phyloP scores from a whole-genome alignment of 345 rosid genomes.

The Salix purpurea region DNA sequence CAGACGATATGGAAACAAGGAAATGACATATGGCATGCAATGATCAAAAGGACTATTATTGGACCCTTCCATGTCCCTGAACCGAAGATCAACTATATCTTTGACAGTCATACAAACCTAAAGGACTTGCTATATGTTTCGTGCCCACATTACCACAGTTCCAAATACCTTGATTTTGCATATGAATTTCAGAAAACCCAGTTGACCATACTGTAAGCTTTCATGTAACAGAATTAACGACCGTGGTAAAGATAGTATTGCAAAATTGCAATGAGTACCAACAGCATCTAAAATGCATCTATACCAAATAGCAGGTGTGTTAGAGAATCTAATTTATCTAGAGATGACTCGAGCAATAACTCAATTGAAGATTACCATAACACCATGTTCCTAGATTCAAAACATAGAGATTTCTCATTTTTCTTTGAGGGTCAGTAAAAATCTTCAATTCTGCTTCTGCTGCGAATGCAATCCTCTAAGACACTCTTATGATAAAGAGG shows the following conservation, averaged over 20 bases:
- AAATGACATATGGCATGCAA: neutral
- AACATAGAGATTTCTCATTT: neutral
- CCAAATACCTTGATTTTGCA: neutral
- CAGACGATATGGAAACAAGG: neutral
- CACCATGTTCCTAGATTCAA: neutral
- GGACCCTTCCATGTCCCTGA: neutral
- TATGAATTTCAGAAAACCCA: neutral
- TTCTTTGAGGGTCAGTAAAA: neutral
- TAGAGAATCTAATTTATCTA: neutral
- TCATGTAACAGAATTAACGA: neutral
- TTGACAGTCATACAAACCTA: neutral
- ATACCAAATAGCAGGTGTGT: neutral
- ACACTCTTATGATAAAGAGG: neutral
- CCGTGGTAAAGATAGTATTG: neutral
- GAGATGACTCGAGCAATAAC: neutral
- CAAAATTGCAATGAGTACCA: neutral
- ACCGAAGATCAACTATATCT: neutral
- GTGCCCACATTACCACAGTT: neutral
- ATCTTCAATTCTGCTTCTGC: neutral
- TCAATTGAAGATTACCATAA: neutral
- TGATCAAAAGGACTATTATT: neutral
- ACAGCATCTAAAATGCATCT: neutral
- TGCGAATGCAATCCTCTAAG: neutral
- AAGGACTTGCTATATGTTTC: neutral
- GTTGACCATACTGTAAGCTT: neutral